phyloP scores from a whole-genome alignment of 2,329 filamentous ascomycete species.

The Tolypocladium tropicale region DNA sequence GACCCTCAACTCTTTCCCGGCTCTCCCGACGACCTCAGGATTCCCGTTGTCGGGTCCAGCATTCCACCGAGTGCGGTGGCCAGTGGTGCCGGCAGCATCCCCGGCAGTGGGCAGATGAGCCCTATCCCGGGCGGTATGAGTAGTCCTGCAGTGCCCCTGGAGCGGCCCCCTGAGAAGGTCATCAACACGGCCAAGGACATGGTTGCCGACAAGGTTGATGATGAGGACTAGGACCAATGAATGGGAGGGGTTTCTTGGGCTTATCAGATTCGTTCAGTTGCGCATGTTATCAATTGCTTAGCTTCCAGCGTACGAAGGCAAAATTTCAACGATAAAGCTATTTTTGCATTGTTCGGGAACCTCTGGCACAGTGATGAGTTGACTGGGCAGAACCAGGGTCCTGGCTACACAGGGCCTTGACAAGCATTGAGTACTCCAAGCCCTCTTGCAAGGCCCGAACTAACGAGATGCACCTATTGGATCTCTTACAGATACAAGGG shows the following conservation, averaged over 20 bases:
- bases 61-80: conserved; percentile 13
- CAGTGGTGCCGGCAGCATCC: conserved; percentile 15
- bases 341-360: too few species aligned
- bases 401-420: too few species aligned
- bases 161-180: conserved; percentile 36
- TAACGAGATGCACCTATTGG: too few species aligned
- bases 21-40: conserved; percentile 72
- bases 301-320: too few species aligned
- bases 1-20: conserved; percentile 59
- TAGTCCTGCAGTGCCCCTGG: conserved; percentile 32
- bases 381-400: too few species aligned
- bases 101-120: conserved; percentile 26
- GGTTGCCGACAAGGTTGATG: conserved; percentile 41
- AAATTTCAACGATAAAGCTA: too few species aligned
- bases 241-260: neutral
- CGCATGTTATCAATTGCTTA: neutral
- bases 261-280: neutral
- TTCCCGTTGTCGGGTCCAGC: conserved; percentile 49
- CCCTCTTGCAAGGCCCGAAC: too few species aligned
- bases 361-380: too few species aligned
- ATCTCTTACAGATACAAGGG: neutral
- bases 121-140: conserved; percentile 38
- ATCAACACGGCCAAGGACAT: conserved; percentile 39
- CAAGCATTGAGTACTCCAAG: too few species aligned
- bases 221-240: conserved; percentile 32